Conservation (phyloP, 169 alveolate species). For the Plasmodium ovale region DNA sequence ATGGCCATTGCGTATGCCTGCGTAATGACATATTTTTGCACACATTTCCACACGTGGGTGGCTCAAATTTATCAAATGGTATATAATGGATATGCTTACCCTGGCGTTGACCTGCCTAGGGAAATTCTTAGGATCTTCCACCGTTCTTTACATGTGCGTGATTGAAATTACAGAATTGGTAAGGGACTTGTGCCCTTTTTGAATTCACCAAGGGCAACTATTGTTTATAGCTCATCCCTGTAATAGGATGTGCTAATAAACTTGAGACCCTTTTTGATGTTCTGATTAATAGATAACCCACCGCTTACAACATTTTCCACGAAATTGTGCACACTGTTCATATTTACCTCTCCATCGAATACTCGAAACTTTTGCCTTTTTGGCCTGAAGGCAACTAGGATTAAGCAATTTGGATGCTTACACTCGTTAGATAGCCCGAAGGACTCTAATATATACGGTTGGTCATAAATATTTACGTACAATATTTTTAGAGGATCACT, state of each 20-base stretch:
- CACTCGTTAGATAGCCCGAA: slow-evolving; percentile 36
- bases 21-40: too few relatives aligned
- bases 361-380: slow-evolving; percentile 51
- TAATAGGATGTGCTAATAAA: slow-evolving; percentile 19
- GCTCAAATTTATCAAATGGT: too few relatives aligned
- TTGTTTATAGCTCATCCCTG: slow-evolving; percentile 13
- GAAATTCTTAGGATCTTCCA: too few relatives aligned
- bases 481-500: slow-evolving; percentile 84
- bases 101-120: too few relatives aligned
- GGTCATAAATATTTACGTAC: slow-evolving; percentile 74
- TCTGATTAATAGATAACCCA: slow-evolving; percentile 35
- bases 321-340: slow-evolving; percentile 32
- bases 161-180: too few relatives aligned
- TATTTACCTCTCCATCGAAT: slow-evolving; percentile 54
- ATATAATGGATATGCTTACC: too few relatives aligned
- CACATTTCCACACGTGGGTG: too few relatives aligned
- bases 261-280: slow-evolving; percentile 11
- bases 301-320: slow-evolving; percentile 75
- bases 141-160: too few relatives aligned
- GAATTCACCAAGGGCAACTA: too few relatives aligned
- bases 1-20: too few relatives aligned
- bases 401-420: slow-evolving; percentile 36
- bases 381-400: slow-evolving; percentile 64
- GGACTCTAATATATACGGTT: slow-evolving; percentile 66
- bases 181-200: too few relatives aligned